Evolutionary conservation across 495 filamentous ascomycete genomes (phyloP), one percentile per base, ranked within the genome.

Genomic region (Neurospora sp.): DNA sequence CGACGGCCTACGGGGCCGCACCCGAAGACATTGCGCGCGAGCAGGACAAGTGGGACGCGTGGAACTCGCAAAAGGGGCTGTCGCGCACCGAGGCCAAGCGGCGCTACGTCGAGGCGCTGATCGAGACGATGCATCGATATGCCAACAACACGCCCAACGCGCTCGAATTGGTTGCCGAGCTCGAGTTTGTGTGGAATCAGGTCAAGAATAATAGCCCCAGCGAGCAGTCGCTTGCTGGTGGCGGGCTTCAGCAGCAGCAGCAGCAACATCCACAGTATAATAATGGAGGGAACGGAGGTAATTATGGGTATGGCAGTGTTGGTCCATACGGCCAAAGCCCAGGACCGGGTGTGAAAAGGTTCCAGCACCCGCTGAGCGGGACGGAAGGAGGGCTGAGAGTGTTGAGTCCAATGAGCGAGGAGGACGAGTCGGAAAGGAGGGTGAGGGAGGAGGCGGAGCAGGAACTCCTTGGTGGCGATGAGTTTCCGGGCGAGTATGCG

Each of bases 171-270:
- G 93, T 98, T 42, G 84, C 89, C n/a, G 96, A 99, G 81, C 88
- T 99, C 20, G 96, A 98, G 82, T 99, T 98, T 78, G 94, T 99
- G 66, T 99, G 96, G 96, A 93, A 97, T 75, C 96, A 98, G 79
- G 92, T 98, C 72, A 96, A 95, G 82, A 91, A 88, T 71, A 97
- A 97, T 76, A 87, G 87, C 35, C 83, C 88, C 0, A 90, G 90
- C 14, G 89, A 88, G 3, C 85, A 88, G 3, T 71, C 73, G 22
- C 44, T 61, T 31, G 22, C 46, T 66, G 53, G 53, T 9, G 20
- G 40, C 71, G 71, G 1, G 42, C 6, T 5, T 18, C 16, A 35
- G 37, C 53, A 66, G 53, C 16, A 35, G 37, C 53, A 66, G 53
- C 48, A 27, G 27, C 53, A 66, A 31, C 14, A 66, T 6, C 53